Evolutionary conservation across 306 rosid species (phyloP).

Genomic region (Medicago lupulina): DNA sequence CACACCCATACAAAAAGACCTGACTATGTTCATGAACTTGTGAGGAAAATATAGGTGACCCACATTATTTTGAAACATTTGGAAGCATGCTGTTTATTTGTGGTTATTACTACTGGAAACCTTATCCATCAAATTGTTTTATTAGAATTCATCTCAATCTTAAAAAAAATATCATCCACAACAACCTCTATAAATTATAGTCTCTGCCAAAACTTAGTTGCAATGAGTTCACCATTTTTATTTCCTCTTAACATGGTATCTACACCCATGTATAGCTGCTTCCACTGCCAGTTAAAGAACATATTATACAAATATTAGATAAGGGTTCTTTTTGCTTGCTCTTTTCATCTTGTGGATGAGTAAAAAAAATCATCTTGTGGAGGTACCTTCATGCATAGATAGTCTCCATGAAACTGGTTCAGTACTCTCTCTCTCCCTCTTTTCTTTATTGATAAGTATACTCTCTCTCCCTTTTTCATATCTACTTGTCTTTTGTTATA

Average conservation of each 20-base stretch:
- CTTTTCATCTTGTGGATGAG: slow-evolving; percentile 6
- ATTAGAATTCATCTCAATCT: background rate
- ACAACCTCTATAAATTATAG: background rate
- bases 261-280: background rate
- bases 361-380: background rate
- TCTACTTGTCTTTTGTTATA: background rate
- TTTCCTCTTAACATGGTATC: slow-evolving; percentile 17
- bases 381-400: background rate
- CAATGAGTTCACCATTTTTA: slow-evolving; percentile 16
- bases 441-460: too few relatives aligned
- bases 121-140: slow-evolving; percentile 43
- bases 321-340: background rate
- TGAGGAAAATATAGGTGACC: background rate
- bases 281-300: background rate
- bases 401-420: slow-evolving; percentile 43
- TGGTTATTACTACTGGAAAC: slow-evolving; percentile 32
- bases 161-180: slow-evolving; percentile 36
- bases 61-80: slow-evolving; percentile 7
- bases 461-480: background rate
- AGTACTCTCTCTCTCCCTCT: slow-evolving; percentile 2
- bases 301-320: background rate
- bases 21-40: background rate
- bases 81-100: background rate
- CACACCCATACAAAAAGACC: slow-evolving; percentile 3
- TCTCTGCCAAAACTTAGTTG: background rate